A percentile compares a stretch with the other conserved stretches of the same genome.
These are phyloP conservation scores for Corchorus capsularis DNA, from an alignment of 345 rosid species.

Conservation along the genomic window DNA sequence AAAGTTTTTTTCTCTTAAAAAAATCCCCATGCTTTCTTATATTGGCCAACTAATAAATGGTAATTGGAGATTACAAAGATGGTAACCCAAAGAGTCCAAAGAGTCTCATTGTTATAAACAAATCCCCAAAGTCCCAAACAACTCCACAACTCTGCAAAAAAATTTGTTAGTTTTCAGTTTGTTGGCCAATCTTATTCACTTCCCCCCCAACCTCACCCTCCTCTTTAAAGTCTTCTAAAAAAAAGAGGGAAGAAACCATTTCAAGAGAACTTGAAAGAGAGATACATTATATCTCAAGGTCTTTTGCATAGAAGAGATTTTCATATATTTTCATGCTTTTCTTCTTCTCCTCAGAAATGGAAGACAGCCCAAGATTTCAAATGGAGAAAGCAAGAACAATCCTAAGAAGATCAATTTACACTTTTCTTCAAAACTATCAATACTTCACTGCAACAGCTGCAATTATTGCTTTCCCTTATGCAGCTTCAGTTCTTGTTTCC, in stretches of 20 bases:
- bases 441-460: slow-evolving; percentile 61
- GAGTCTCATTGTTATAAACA: slow-evolving; percentile 16
- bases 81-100: background rate
- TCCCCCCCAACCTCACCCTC: slow-evolving; percentile 22
- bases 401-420: slow-evolving; percentile 66
- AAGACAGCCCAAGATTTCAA: slow-evolving; percentile 30
- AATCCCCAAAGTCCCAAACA: background rate
- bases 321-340: slow-evolving; percentile 26
- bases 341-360: slow-evolving; percentile 18
- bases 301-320: too few species aligned
- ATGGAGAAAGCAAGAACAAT: slow-evolving; percentile 57
- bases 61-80: background rate
- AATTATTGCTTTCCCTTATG: slow-evolving; percentile 53
- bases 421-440: slow-evolving; percentile 62
- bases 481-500: slow-evolving; percentile 62
- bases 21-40: background rate
- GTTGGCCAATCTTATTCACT: slow-evolving; percentile 34
- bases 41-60: background rate
- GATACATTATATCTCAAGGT: slow-evolving; percentile 22
- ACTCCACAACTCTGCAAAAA: slow-evolving; percentile 12
- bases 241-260: background rate
- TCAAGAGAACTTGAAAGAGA: slow-evolving; percentile 12
- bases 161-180: background rate
- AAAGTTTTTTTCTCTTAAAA: too few species aligned
- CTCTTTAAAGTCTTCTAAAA: slow-evolving; percentile 24